phyloP scores from a whole-genome alignment of 805 yeast genomes.

The Sugiyamaella americana region DNA sequence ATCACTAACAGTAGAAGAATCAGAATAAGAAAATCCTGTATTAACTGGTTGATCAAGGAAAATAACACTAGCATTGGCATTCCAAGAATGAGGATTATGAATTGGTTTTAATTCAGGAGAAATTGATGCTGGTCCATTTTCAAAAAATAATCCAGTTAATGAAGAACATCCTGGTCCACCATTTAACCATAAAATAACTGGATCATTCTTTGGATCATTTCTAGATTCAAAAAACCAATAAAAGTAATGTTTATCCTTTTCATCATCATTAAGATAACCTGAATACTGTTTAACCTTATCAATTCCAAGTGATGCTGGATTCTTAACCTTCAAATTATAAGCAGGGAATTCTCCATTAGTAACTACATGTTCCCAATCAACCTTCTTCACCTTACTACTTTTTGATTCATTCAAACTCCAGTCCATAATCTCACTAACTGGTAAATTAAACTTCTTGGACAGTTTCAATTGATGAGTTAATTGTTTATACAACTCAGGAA shows the following conservation, averaged over 20 bases:
- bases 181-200: constrained; percentile 82
- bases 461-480: constrained; percentile 16
- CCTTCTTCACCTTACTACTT: neutral
- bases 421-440: constrained; percentile 5
- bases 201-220: constrained; percentile 79
- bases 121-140: constrained; percentile 84
- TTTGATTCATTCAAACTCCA: constrained; percentile 5
- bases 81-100: constrained; percentile 86
- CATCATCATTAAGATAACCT: constrained; percentile 70
- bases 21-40: constrained; percentile 88
- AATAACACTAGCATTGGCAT: constrained; percentile 82
- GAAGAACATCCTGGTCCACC: constrained; percentile 99
- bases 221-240: constrained; percentile 86
- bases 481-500: constrained; percentile 21
- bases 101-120: constrained; percentile 65
- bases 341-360: constrained; percentile 36
- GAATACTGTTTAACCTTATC: constrained; percentile 76
- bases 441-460: constrained; percentile 6
- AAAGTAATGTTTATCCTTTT: constrained; percentile 87
- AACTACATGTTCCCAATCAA: constrained; percentile 34
- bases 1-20: constrained; percentile 54
- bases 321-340: constrained; percentile 56
- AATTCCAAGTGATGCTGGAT: constrained; percentile 64
- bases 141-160: constrained; percentile 84
- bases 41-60: constrained; percentile 94